These are phyloP conservation scores for Papiliotrema flavescens DNA, from an alignment of 1,284 basidiomycete species.

Conservation along the genomic window DNA sequence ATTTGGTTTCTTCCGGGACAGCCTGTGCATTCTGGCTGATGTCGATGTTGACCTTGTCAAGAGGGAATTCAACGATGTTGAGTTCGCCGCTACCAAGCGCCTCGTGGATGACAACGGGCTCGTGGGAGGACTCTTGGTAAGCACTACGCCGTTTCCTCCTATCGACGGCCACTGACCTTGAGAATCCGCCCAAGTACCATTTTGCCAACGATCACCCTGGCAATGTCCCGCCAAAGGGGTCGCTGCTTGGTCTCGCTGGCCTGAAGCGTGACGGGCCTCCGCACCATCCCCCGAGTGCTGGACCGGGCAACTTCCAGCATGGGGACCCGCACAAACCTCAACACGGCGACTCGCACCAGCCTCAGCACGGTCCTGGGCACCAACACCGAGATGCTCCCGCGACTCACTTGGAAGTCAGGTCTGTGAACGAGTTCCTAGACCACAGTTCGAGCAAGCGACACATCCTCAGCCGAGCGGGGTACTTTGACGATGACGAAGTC, in stretches of 20 bases:
- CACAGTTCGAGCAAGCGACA: slow-evolving; percentile 9
- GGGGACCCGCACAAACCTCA: too few species aligned
- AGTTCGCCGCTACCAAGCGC: neutral
- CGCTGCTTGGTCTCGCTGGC: neutral
- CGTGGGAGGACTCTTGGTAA: neutral
- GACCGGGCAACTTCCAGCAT: too few species aligned
- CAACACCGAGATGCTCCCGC: too few species aligned
- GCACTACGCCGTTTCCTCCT: neutral
- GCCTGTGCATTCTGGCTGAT: neutral
- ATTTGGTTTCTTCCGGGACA: neutral
- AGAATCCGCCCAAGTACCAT: neutral
- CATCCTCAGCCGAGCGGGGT: slow-evolving; percentile 7
- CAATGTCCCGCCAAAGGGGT: neutral
- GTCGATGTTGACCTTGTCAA: neutral
- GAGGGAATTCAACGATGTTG: slow-evolving; percentile 1
- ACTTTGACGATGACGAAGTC: neutral
- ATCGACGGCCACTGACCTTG: too few species aligned
- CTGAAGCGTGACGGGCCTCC: slow-evolving; percentile 11
- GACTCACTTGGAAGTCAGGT: slow-evolving; percentile 2
- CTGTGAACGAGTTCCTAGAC: slow-evolving; percentile 8
- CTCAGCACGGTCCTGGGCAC: too few species aligned
- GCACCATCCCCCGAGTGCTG: slow-evolving; percentile 8
- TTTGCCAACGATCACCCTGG: neutral
- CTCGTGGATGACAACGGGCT: neutral
- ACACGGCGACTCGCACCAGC: too few species aligned